Percentiles rank a stretch among this genome's conserved stretches.
These are phyloP conservation scores for Chamaenerion angustifolium DNA, from an alignment of 345 rosid genomes.

Conservation along the genomic window DNA sequence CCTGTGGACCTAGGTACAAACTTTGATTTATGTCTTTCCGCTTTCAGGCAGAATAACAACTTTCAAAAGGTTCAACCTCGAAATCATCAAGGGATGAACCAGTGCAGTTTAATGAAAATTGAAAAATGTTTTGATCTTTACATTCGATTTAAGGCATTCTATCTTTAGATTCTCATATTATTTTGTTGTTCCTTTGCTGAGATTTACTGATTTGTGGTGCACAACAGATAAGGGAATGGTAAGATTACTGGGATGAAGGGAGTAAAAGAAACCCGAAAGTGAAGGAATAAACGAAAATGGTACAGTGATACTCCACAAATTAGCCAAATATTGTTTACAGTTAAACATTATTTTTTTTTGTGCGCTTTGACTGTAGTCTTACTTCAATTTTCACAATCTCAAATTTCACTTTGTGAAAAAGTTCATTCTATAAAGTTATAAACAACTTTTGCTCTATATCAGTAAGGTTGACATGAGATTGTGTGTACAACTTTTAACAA, in stretches of 20 bases:
- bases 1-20: neutral
- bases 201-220: conserved; percentile 6
- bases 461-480: no score
- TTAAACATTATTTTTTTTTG: no score
- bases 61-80: conserved; percentile 45
- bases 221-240: conserved; percentile 34
- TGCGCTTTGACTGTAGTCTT: no score
- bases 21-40: neutral
- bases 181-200: neutral
- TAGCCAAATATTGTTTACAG: no score
- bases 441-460: no score
- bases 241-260: conserved; percentile 31
- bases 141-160: neutral
- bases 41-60: conserved; percentile 42
- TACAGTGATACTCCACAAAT: conserved; percentile 3
- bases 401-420: neutral
- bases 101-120: conserved; percentile 7
- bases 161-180: neutral
- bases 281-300: conserved; percentile 28
- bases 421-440: no score
- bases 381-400: no score
- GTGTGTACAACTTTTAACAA: no score
- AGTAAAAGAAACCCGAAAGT: conserved; percentile 15
- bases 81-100: conserved; percentile 19
- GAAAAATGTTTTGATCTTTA: no score